Evolutionary conservation across 2,329 filamentous ascomycete genomes (phyloP), one percentile per base, ranked within the genome.

Genomic region (Leptographium radiaticola): DNA sequence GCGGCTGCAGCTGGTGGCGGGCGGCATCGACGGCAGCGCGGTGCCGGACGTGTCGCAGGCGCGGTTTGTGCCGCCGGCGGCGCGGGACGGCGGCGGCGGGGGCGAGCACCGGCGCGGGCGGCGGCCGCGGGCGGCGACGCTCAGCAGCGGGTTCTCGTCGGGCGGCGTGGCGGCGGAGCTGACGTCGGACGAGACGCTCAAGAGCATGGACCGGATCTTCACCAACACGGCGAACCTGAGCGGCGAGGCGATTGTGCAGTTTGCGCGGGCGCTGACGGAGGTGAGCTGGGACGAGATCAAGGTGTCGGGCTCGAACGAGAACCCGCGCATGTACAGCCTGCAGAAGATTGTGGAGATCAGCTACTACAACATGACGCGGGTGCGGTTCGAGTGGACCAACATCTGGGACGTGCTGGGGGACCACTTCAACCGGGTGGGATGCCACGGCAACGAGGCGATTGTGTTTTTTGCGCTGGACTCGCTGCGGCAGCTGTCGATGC

Each of bases 251-350:
- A 98, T 98, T 63, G 87, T 97, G 1, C 85, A 95, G 66, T 98
- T 98, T 66, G 91, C 95, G 51, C 83, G 84, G 54, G 90, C 93
- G 0, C 71, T 98, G 55, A 95, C 88, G 9, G 89, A 96, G 66
- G 91, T 98, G 59, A 97, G 91, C 68, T 97, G 93, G 93, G 91
- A 97, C 64, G 93, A 98, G 68, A 98, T 98, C 64, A 91, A 94
- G 66, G 95, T 93, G 4, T 97, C 93, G 0, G 93, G 93, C 0
- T 88, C 91, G 54, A 96, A 91, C 64, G 93, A 98, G 57, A 94
- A 89, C 25, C 93, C 93, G 12, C 83, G 94, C 53, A 98, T 91
- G 10, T 98, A 96, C 75, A 96, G 90, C 71, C 73, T 98, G 57
- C 93, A 98, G 65, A 98, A 98, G 69, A 81, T 98, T 58, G 94